Base-by-base conservation (phyloP, 1,284 basidiomycete genomes). In the Malassezia caprae region DNA sequence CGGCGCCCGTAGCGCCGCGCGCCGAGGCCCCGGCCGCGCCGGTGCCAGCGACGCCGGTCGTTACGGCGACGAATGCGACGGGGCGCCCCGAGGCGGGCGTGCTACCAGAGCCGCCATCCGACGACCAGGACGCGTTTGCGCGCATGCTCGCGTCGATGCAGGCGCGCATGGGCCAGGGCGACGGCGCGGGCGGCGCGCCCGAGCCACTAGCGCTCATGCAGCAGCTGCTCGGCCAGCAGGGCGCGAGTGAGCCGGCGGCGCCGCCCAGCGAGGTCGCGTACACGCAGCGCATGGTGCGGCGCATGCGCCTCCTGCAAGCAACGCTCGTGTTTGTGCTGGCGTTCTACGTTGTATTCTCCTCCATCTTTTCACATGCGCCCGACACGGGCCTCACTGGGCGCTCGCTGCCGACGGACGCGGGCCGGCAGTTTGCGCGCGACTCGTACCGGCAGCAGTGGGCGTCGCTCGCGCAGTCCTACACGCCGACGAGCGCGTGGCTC, bases 111-210 rank as follows among this genome's bases (percentile, higher is more conserved):
- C 32, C 32, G 32, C 15, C 8, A 15, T 7, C 28, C 21, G 37
- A 39, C 12, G 30, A 10, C 17, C 17, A 30, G 17, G 42, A 56
- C 23, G 57, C 61, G 1, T 59, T 67, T 54, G 59, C 61, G 19
- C 59, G 59, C 7, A 47, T 69, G 26, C 58, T 69, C 52, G 56
- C 59, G 1, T 58, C 64, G 51, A 58, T 68, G 59, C 62, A 63
- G 41, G 62, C 30, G 31, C 30, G 44, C n/a, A 46, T 46, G 44
- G 28, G 63, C 21, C 48, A 32, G 23, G 40, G 52, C 4, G 30
- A 27, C 26, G 44, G 19, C 34, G 28, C 27, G 27, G 19, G 19
- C 30, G 43, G 24, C 12, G 17, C 26, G 26, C 17, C 31, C 34
- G 56, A 49, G 17, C 41, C 48, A 1, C 37, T 54, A 34, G 30